Evolutionary conservation across 2,329 filamentous ascomycete species (phyloP).

Genomic region (Chalara sp.): DNA sequence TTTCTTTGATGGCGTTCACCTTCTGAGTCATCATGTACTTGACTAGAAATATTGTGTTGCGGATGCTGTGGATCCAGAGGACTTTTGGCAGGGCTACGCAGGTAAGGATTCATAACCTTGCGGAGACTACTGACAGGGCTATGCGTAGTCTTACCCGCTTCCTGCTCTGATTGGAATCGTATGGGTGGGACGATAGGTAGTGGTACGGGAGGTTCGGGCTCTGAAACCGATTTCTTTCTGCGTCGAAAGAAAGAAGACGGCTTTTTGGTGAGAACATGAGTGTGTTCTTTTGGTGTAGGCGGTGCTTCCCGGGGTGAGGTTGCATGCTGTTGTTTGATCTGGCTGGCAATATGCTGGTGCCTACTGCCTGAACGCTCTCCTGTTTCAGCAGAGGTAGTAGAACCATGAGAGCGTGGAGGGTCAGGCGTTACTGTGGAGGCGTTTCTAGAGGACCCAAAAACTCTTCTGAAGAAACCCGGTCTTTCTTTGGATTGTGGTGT

Average conservation of each 20-base stretch:
- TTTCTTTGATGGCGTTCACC: slow-evolving; percentile 36
- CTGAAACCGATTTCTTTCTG: slow-evolving; percentile 81
- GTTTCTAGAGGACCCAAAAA: slow-evolving; percentile 68
- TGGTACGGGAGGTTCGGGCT: slow-evolving; percentile 55
- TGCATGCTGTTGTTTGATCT: slow-evolving; percentile 35
- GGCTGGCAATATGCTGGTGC: slow-evolving; percentile 37
- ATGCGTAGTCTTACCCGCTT: slow-evolving; percentile 16
- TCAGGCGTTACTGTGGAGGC: slow-evolving; percentile 30
- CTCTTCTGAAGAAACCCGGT: slow-evolving; percentile 85
- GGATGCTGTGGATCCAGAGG: slow-evolving; percentile 15
- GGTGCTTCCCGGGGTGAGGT: slow-evolving; percentile 21
- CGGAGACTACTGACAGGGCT: slow-evolving; percentile 76
- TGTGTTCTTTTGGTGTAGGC: slow-evolving; percentile 21
- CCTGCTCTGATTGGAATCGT: slow-evolving; percentile 17
- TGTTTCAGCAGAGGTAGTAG: slow-evolving; percentile 32
- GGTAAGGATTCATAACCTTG: slow-evolving; percentile 81
- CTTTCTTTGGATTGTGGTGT: slow-evolving; percentile 54
- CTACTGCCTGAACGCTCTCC: slow-evolving; percentile 33
- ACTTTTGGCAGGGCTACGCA: slow-evolving; percentile 32
- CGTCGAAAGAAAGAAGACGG: slow-evolving; percentile 90
- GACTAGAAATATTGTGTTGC: slow-evolving; percentile 12
- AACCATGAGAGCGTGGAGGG: slow-evolving; percentile 23
- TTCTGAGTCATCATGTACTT: slow-evolving; percentile 18
- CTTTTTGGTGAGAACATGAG: slow-evolving; percentile 67
- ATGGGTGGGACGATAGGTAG: slow-evolving; percentile 35